These are phyloP conservation scores for Candolleomyces efflorescens DNA, from an alignment of 768 basidiomycete species.

Conservation along the genomic window DNA sequence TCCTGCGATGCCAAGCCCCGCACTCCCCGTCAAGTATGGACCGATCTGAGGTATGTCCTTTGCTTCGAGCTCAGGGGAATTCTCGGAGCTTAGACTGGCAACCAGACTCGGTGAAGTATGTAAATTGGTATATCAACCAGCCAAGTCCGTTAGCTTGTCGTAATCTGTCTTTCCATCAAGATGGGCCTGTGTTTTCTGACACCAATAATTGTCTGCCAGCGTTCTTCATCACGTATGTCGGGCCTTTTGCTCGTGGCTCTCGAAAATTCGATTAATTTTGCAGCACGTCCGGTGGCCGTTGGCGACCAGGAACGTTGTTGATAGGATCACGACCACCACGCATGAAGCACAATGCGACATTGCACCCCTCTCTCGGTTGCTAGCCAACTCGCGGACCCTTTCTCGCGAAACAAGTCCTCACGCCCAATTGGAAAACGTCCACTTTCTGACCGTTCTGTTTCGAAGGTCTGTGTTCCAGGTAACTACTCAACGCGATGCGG, in stretches of 20 bases:
- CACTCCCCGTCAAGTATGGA: background rate
- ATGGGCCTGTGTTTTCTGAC: background rate
- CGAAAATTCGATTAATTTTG: background rate
- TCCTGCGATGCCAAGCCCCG: background rate
- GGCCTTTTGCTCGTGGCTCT: background rate
- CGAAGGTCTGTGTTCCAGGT: background rate
- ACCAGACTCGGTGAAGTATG: background rate
- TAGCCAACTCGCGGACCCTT: background rate
- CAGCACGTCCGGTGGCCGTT: background rate
- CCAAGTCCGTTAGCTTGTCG: background rate
- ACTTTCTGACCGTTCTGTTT: background rate
- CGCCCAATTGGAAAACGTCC: too few species aligned
- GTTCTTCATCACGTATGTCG: background rate
- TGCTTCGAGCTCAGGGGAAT: background rate
- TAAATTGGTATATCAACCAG: background rate
- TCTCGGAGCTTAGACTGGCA: background rate
- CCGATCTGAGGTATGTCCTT: background rate
- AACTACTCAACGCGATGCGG: background rate
- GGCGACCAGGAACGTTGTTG: background rate
- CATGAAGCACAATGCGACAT: background rate
- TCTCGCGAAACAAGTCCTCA: background rate
- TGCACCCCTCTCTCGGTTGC: background rate
- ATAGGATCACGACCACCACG: background rate
- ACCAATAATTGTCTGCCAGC: background rate
- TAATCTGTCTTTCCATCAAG: background rate